A percentile compares a stretch with the other conserved stretches of the same genome.
Evolutionary conservation across 768 basidiomycete genomes (phyloP).

Genomic region (Boletus pseudo-olivaceus): DNA sequence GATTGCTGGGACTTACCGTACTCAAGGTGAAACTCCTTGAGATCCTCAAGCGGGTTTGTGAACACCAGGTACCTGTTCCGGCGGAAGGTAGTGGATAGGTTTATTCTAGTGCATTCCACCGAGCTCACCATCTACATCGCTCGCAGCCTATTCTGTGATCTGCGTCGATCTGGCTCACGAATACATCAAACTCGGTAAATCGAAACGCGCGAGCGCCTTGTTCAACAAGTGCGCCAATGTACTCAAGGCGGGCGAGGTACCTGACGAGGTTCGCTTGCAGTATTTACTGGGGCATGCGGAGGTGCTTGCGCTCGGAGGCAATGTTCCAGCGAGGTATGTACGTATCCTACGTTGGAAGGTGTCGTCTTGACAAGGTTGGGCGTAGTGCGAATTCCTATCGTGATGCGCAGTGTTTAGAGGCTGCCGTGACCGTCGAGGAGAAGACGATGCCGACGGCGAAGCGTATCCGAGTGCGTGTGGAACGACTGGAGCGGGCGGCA

Average conservation of each 20-base stretch:
- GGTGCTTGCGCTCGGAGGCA: slow-evolving; percentile 56
- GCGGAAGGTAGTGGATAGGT: slow-evolving; percentile 51
- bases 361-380: neutral
- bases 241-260: slow-evolving; percentile 42
- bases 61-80: slow-evolving; percentile 39
- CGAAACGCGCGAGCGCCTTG: slow-evolving; percentile 59
- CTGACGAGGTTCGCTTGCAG: slow-evolving; percentile 49
- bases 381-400: slow-evolving; percentile 50
- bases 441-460: slow-evolving; percentile 49
- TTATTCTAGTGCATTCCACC: neutral
- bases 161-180: slow-evolving; percentile 77
- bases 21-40: slow-evolving; percentile 67
- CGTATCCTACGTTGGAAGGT: neutral
- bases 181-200: slow-evolving; percentile 75
- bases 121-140: neutral
- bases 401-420: slow-evolving; percentile 54
- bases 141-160: slow-evolving; percentile 53
- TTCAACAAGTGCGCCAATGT: slow-evolving; percentile 55
- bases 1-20: slow-evolving; percentile 63
- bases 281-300: slow-evolving; percentile 68
- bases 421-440: slow-evolving; percentile 39
- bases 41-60: slow-evolving; percentile 57
- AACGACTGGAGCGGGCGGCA: slow-evolving; percentile 64
- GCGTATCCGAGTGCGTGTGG: slow-evolving; percentile 57
- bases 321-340: slow-evolving; percentile 55